Base-by-base conservation (phyloP, 139 green algal species). In the Chlorella sorokiniana region DNA sequence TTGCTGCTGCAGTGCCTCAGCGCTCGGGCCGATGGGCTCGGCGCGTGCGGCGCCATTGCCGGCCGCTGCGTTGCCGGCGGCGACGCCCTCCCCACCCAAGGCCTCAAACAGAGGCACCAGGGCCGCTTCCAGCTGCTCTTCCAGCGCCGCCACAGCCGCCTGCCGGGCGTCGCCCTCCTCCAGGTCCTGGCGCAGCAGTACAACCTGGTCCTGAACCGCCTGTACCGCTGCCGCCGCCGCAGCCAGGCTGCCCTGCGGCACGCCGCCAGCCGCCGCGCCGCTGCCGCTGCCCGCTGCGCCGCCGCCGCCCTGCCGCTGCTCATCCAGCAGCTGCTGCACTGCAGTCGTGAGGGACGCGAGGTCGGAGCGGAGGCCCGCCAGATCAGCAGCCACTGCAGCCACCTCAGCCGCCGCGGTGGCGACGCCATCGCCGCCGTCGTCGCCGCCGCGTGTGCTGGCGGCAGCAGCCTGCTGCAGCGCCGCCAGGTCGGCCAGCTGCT, bases 161-260 rank as follows among this genome's bases (percentile, higher is more conserved):
- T 79, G 68, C 33, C 56, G 37, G 23, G 72, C 14, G 37, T 79
- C 72, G 1, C 37, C 25, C 37, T 67, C 72, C 56, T 79, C 72
- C 37, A 68, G 14, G 51, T 79, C 72, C 54, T 79, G 72, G 23
- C 40, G 72, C 72, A 79, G 72, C 52, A 79, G 22, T 0, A 79
- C 48, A 9, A 79, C 72, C 52, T 79, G 72, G 37, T 79, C 72
- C 37, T 79, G 72, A 40, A 79, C 72, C 35, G 72, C 72, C 72
- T 79, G 72, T n/a, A 79, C 35, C 52, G 72, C 72, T 22, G 72
- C 72, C 10, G 72, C 72, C 35, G 68, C 72, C 1, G 23, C 72
- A 23, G 72, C 72, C 51, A 79, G 35, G 37, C 38, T 20, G 35
- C 52, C 52, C 9, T 35, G 72, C 10, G 51, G 72, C 52, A 52